Percentiles rank a stretch among this genome's conserved stretches.
phyloP scores from a whole-genome alignment of 2,329 filamentous ascomycete genomes.

The Tolypocladium guangdongense region DNA sequence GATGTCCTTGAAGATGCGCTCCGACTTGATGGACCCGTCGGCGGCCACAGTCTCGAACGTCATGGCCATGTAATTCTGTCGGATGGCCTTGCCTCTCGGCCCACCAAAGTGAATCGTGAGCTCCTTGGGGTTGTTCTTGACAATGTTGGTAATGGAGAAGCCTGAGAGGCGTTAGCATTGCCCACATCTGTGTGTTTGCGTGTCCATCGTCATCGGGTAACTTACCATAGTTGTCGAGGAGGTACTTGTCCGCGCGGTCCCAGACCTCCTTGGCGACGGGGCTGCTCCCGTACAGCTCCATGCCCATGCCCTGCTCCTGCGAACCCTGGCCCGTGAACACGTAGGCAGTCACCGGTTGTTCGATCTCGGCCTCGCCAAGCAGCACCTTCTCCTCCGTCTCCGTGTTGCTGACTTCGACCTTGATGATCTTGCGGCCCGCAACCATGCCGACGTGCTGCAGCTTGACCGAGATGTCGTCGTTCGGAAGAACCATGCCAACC shows the following conservation, averaged over 20 bases:
- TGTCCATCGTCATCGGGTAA: constrained; percentile 2
- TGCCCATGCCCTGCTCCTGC: constrained; percentile 99
- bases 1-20: constrained; percentile 99
- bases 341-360: constrained; percentile 93
- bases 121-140: constrained; percentile 99
- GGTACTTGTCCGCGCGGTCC: constrained; percentile 95
- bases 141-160: constrained; percentile 96
- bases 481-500: constrained; percentile 97
- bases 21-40: constrained; percentile 89
- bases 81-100: constrained; percentile 90
- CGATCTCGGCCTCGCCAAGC: constrained; percentile 89
- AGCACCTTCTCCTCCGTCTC: constrained; percentile 96
- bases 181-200: background rate
- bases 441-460: constrained; percentile 97
- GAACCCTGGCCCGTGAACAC: constrained; percentile 98
- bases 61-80: constrained; percentile 99
- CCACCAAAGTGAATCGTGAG: constrained; percentile 97
- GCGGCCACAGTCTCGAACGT: constrained; percentile 95
- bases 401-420: constrained; percentile 91
- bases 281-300: constrained; percentile 94
- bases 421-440: constrained; percentile 96
- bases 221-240: constrained; percentile 95
- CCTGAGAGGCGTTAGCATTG: constrained; percentile 31
- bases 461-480: constrained; percentile 90
- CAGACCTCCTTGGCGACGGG: constrained; percentile 92